phyloP scores from a whole-genome alignment of 1,284 basidiomycete species.

The Boletus semigastroideus region DNA sequence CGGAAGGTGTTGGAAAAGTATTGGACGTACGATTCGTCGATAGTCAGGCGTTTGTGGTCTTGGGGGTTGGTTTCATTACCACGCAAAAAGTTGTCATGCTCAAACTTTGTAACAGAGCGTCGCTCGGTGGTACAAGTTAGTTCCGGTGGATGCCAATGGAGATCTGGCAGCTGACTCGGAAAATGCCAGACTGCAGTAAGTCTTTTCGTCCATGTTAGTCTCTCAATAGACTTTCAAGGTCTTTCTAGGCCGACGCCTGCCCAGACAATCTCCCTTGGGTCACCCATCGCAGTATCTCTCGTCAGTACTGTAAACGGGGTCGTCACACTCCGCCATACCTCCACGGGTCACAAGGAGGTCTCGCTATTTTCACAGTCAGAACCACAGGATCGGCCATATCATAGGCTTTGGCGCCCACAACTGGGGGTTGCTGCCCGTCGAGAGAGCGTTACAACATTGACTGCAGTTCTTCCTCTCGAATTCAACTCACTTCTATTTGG shows the following conservation, averaged over 20 bases:
- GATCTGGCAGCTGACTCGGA: constrained; percentile 8
- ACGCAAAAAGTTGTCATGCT: constrained; percentile 4
- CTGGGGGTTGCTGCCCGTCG: neutral
- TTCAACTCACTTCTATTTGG: constrained; percentile 57
- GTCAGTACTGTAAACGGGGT: constrained; percentile 13
- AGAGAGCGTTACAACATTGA: constrained; percentile 25
- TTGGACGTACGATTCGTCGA: constrained; percentile 25
- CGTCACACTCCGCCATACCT: constrained; percentile 22
- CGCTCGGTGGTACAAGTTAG: constrained; percentile 25
- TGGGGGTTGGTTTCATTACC: constrained; percentile 23
- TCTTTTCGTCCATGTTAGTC: neutral
- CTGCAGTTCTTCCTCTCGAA: constrained; percentile 57
- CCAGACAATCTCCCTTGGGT: constrained; percentile 10
- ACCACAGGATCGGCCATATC: constrained; percentile 10
- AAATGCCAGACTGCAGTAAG: constrained; percentile 22
- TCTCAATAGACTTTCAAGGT: constrained; percentile 10
- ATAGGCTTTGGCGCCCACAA: constrained; percentile 22
- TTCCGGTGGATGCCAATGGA: constrained; percentile 14
- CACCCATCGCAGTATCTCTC: constrained; percentile 3
- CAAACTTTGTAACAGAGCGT: constrained; percentile 12
- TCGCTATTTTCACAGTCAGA: constrained; percentile 11
- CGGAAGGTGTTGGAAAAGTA: constrained; percentile 22
- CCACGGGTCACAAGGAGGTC: constrained; percentile 21
- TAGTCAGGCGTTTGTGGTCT: constrained; percentile 21
- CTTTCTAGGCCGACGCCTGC: constrained; percentile 11